Percentiles rank a stretch among this genome's conserved stretches.
Evolutionary conservation across 2,329 filamentous ascomycete genomes (phyloP).

Genomic region (Raffaelea ambrosiae): DNA sequence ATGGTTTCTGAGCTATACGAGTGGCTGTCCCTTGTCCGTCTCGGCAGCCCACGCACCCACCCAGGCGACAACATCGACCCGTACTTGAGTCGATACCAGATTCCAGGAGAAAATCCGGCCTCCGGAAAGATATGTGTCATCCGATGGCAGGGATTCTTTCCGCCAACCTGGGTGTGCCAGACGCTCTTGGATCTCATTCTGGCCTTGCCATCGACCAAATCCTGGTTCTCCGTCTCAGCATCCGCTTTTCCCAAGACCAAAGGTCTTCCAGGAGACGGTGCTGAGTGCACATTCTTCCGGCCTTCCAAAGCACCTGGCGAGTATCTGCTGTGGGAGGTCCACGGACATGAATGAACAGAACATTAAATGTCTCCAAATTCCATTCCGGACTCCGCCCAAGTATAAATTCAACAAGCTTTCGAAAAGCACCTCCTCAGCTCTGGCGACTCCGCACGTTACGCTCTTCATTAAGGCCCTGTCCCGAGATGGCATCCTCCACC

Average conservation of each 20-base stretch:
- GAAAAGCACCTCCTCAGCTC: conserved; percentile 30
- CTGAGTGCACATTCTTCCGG: conserved; percentile 46
- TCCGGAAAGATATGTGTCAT: conserved; percentile 33
- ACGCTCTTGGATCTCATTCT: conserved; percentile 37
- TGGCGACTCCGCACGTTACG: conserved; percentile 57
- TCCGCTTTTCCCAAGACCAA: conserved; percentile 41
- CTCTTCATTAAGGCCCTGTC: conserved; percentile 53
- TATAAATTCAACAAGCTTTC: neutral
- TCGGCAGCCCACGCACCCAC: conserved; percentile 56
- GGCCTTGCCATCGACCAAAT: conserved; percentile 30
- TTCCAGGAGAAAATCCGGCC: conserved; percentile 32
- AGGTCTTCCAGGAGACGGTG: conserved; percentile 31
- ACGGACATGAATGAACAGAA: conserved; percentile 27
- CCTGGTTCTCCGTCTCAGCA: conserved; percentile 49
- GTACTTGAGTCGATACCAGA: conserved; percentile 59
- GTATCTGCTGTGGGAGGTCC: conserved; percentile 54
- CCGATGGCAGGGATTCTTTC: conserved; percentile 52
- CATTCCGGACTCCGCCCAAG: neutral
- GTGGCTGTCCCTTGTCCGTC: conserved; percentile 61
- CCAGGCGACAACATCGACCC: conserved; percentile 53
- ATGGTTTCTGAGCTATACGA: conserved; percentile 59
- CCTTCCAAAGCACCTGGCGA: conserved; percentile 39
- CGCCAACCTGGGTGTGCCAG: conserved; percentile 42
- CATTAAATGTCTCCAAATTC: no score
- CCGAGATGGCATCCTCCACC: conserved; percentile 70